These are phyloP conservation scores for Eremomyces bilateralis DNA, from an alignment of 495 filamentous ascomycete species.

Conservation along the genomic window DNA sequence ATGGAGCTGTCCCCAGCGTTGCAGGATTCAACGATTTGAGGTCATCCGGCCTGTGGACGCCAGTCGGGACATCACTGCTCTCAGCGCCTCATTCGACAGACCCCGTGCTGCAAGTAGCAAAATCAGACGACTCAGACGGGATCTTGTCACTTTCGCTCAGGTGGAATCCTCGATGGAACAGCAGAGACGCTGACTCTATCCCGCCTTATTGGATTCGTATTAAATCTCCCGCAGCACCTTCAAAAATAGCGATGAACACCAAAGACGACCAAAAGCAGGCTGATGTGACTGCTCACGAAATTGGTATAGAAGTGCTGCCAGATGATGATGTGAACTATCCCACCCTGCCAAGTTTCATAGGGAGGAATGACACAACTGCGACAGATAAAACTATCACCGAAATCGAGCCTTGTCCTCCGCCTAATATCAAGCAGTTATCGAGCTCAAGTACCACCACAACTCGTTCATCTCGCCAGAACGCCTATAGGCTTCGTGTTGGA, in stretches of 20 bases:
- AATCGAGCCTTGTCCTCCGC: background rate
- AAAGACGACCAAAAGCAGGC: conserved; percentile 1
- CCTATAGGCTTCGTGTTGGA: conserved; percentile 5
- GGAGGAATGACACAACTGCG: background rate
- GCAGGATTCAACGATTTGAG: conserved; percentile 36
- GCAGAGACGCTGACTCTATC: conserved; percentile 26
- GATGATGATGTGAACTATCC: background rate
- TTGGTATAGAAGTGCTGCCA: conserved; percentile 2
- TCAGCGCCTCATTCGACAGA: conserved; percentile 28
- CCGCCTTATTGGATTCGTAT: conserved; percentile 42
- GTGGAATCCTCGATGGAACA: conserved; percentile 37
- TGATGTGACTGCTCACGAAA: background rate
- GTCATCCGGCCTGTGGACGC: conserved; percentile 39
- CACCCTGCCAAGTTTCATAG: too few species aligned
- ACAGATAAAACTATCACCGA: background rate
- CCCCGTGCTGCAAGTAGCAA: conserved; percentile 30
- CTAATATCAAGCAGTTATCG: too few species aligned
- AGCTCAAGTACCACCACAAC: background rate
- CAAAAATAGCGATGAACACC: conserved; percentile 1
- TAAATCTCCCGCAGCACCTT: conserved; percentile 1
- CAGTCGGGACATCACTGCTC: conserved; percentile 35
- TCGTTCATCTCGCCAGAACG: background rate
- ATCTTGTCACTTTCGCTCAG: conserved; percentile 31
- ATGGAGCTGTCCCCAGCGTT: conserved; percentile 36
- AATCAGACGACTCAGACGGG: conserved; percentile 39